Evolutionary conservation across 2,329 filamentous ascomycete species (phyloP).

Genomic region (Hypoxylon sp.): DNA sequence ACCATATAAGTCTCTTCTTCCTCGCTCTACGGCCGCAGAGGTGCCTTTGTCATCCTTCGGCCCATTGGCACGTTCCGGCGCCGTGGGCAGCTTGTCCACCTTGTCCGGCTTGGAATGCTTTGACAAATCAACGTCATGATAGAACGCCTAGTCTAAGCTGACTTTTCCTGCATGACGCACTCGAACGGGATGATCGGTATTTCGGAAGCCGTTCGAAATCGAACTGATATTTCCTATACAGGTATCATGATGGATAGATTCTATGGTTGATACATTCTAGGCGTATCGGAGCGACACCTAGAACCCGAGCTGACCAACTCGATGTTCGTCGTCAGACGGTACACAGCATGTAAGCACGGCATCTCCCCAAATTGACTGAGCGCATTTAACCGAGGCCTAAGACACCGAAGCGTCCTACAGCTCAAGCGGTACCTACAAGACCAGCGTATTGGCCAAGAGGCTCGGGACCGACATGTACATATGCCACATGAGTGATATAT

Average conservation of each 20-base stretch:
- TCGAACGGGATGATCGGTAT: slow-evolving; percentile 26
- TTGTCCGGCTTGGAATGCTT: neutral
- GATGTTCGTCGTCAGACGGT: neutral
- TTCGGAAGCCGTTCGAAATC: slow-evolving; percentile 22
- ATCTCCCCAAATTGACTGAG: neutral
- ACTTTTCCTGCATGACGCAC: slow-evolving; percentile 17
- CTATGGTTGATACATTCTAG: neutral
- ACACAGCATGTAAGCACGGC: neutral
- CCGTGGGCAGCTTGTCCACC: slow-evolving; percentile 2
- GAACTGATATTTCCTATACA: slow-evolving; percentile 15
- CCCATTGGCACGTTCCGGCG: neutral
- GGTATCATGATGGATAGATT: slow-evolving; percentile 10
- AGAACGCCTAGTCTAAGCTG: neutral
- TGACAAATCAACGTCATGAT: slow-evolving; percentile 28
- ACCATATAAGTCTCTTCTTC: slow-evolving; percentile 1
- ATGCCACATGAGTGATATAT: neutral
- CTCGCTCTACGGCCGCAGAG: neutral
- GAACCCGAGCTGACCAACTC: slow-evolving; percentile 7
- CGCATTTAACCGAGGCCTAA: neutral
- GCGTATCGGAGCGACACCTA: neutral
- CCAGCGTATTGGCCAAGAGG: neutral
- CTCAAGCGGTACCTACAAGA: neutral
- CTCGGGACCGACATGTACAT: slow-evolving; percentile 18
- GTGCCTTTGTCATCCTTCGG: slow-evolving; percentile 12
- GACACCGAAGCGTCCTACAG: neutral